phyloP scores from a whole-genome alignment of 257 asterid genomes.

The Fraxinus pennsylvanica region DNA sequence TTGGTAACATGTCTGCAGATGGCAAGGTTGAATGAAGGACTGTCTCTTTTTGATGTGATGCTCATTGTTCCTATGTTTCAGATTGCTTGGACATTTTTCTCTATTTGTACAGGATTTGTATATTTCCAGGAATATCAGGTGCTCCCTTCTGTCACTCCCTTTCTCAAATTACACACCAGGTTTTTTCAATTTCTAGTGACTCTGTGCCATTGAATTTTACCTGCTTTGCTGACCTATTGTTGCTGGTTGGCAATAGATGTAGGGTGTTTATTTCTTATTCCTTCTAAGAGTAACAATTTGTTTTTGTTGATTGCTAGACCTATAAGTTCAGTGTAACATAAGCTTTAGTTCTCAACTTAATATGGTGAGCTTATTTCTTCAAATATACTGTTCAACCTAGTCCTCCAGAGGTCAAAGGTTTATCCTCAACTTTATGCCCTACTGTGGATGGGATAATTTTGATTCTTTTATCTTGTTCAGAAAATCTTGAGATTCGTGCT shows the following conservation, averaged over 20 bases:
- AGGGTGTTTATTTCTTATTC: conserved; percentile 1
- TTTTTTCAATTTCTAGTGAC: background rate
- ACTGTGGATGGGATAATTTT: too few relatives aligned
- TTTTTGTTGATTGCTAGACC: conserved; percentile 8
- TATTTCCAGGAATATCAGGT: conserved; percentile 98
- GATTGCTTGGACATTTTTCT: conserved; percentile 95
- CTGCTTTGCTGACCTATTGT: conserved; percentile 4
- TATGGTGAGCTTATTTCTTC: conserved; percentile 9
- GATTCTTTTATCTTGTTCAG: too few relatives aligned
- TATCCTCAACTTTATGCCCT: background rate
- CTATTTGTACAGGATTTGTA: conserved; percentile 97
- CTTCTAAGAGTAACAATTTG: background rate
- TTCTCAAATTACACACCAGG: background rate
- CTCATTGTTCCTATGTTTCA: conserved; percentile 98
- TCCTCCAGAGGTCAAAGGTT: conserved; percentile 7
- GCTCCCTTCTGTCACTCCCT: conserved; percentile 20
- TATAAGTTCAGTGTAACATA: background rate
- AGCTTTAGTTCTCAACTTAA: background rate
- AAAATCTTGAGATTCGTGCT: too few relatives aligned
- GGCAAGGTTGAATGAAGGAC: conserved; percentile 93
- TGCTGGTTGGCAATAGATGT: conserved; percentile 7
- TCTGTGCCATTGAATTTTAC: background rate
- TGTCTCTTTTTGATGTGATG: conserved; percentile 89
- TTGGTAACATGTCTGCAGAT: conserved; percentile 54
- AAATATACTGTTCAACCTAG: conserved; percentile 2